Percentiles rank a stretch among this genome's conserved stretches.
phyloP scores from a whole-genome alignment of 768 basidiomycete genomes.

The Mycena filopes region DNA sequence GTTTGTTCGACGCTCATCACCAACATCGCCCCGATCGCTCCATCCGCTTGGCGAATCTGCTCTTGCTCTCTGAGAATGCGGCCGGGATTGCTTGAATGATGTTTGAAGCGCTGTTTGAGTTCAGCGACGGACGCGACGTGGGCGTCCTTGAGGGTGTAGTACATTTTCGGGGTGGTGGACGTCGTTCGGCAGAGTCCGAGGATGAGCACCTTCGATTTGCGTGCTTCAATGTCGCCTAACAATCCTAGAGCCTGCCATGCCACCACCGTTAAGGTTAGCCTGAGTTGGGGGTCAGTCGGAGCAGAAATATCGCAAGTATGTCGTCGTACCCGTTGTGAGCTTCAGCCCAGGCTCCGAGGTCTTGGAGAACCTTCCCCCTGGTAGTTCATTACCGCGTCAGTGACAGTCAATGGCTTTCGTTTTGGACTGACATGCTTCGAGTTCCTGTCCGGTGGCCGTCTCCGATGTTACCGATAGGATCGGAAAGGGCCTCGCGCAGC shows the following conservation, averaged over 20 bases:
- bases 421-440: constrained; percentile 7
- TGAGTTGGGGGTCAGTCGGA: not conserved
- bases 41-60: not conserved
- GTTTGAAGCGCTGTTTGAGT: constrained; percentile 10
- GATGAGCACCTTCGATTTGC: constrained; percentile 19
- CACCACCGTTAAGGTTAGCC: constrained; percentile 5
- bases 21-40: constrained; percentile 17
- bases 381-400: constrained; percentile 6
- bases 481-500: not conserved
- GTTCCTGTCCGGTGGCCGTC: constrained; percentile 1
- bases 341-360: constrained; percentile 11
- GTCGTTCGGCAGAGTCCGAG: constrained; percentile 11
- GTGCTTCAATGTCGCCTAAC: constrained; percentile 13
- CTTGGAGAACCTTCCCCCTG: constrained; percentile 14
- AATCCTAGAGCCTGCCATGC: constrained; percentile 25
- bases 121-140: constrained; percentile 1
- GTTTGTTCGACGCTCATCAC: constrained; percentile 19
- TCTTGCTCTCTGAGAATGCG: constrained; percentile 10
- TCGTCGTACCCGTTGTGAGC: constrained; percentile 8
- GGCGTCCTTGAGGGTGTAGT: constrained; percentile 18
- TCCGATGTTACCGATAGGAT: not conserved
- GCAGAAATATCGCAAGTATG: not conserved
- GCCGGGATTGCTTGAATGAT: not conserved
- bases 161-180: constrained; percentile 12
- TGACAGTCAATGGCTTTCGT: not conserved